A percentile compares a stretch with the other conserved stretches of the same genome.
These are phyloP conservation scores for Blastocystis sp. DNA, from an alignment of 352 stramenopile species.

Conservation along the genomic window DNA sequence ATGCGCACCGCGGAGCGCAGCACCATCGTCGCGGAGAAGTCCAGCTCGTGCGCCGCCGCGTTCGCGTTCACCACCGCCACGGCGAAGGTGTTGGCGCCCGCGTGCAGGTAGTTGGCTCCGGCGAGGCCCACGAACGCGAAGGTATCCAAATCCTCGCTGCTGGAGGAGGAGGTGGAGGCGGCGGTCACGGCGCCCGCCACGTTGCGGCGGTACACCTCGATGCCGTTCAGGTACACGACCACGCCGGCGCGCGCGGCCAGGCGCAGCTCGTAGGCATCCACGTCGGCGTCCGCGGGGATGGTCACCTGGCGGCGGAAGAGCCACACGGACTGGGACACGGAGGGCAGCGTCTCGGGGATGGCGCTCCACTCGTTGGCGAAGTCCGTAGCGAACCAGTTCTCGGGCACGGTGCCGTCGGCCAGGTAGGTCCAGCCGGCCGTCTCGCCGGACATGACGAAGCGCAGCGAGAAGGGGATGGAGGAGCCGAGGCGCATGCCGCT, in stretches of 20 bases:
- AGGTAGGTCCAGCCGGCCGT: slow-evolving; percentile 20
- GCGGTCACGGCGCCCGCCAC: not conserved
- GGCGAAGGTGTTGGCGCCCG: not conserved
- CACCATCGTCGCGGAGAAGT: not conserved
- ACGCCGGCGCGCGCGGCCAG: not conserved
- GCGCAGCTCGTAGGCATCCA: slow-evolving; percentile 1
- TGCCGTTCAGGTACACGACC: slow-evolving; percentile 29
- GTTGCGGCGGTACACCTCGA: slow-evolving; percentile 4
- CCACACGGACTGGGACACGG: not conserved
- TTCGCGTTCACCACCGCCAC: not conserved
- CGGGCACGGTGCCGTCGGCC: not conserved
- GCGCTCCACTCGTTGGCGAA: not conserved
- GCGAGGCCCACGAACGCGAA: not conserved
- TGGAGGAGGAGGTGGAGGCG: slow-evolving; percentile 14
- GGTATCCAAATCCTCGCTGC: not conserved
- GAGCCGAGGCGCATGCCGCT: not conserved
- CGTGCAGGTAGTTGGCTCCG: slow-evolving; percentile 21
- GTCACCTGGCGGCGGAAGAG: not conserved
- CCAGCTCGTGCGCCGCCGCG: not conserved
- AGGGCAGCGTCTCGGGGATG: not conserved
- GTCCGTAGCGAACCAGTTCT: not conserved
- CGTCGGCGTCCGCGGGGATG: not conserved
- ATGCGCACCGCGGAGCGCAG: not conserved
- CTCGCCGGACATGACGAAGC: not conserved
- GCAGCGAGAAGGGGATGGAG: not conserved